Conservation (phyloP, 2,329 filamentous ascomycete species). For the Ceratocystiopsis sp. region DNA sequence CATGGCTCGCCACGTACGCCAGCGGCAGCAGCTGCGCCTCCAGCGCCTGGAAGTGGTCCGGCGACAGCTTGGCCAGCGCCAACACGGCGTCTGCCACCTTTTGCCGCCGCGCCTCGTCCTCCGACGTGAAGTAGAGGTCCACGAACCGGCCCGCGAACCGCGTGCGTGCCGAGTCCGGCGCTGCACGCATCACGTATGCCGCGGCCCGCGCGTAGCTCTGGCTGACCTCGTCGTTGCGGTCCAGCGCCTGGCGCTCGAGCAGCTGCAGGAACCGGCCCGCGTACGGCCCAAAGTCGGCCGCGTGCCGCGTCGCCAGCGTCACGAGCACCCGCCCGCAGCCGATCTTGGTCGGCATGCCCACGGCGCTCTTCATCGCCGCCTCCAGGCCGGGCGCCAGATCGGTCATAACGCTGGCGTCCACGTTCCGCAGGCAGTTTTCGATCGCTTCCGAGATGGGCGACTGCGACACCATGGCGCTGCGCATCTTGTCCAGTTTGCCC, state of each 20-base stretch:
- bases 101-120: slow-evolving; percentile 58
- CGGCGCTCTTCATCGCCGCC: slow-evolving; percentile 63
- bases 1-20: slow-evolving; percentile 73
- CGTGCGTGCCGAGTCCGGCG: slow-evolving; percentile 29
- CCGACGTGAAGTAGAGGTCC: slow-evolving; percentile 62
- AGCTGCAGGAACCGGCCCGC: slow-evolving; percentile 60
- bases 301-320: slow-evolving; percentile 67
- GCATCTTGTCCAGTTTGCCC: slow-evolving; percentile 77
- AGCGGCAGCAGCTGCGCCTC: slow-evolving; percentile 67
- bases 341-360: slow-evolving; percentile 87
- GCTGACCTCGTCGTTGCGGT: slow-evolving; percentile 87
- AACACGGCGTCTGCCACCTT: slow-evolving; percentile 72
- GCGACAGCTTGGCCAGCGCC: slow-evolving; percentile 69
- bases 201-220: slow-evolving; percentile 73
- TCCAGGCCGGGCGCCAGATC: slow-evolving; percentile 57
- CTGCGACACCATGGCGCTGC: slow-evolving; percentile 63
- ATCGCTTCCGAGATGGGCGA: slow-evolving; percentile 89
- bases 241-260: slow-evolving; percentile 66
- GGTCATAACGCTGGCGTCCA: slow-evolving; percentile 64
- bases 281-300: slow-evolving; percentile 56
- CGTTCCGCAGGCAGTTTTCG: slow-evolving; percentile 68
- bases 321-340: slow-evolving; percentile 75
- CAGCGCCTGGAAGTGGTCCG: slow-evolving; percentile 70
- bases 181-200: slow-evolving; percentile 61
- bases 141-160: slow-evolving; percentile 37